Conservation (phyloP, 176 grass and related monocot genomes). For the Aegilops umbellulata region DNA sequence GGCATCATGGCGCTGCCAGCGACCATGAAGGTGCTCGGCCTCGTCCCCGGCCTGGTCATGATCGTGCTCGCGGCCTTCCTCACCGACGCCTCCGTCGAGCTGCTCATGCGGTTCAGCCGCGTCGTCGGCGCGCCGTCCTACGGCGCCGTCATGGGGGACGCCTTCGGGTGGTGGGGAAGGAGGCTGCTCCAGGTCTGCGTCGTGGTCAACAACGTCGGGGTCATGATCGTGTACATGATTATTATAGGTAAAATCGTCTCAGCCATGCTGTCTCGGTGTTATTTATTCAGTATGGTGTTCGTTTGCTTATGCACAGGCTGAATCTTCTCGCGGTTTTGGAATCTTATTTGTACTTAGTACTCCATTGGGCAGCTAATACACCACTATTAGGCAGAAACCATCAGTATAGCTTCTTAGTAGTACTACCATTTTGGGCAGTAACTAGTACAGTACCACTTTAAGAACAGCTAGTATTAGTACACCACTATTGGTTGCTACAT, state of each 20-base stretch:
- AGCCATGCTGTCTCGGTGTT: neutral
- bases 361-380: too few species aligned
- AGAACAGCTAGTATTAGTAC: neutral
- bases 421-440: neutral
- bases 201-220: slow-evolving; percentile 80
- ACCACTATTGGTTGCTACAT: neutral
- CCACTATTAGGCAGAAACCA: too few species aligned
- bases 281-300: neutral
- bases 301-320: neutral
- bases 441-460: neutral
- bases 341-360: neutral
- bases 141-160: slow-evolving; percentile 69
- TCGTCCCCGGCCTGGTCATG: slow-evolving; percentile 70
- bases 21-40: slow-evolving; percentile 93
- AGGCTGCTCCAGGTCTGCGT: slow-evolving; percentile 84
- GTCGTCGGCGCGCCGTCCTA: slow-evolving; percentile 63
- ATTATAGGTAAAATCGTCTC: slow-evolving; percentile 67
- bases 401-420: too few species aligned
- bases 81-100: slow-evolving; percentile 86
- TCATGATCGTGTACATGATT: slow-evolving; percentile 98
- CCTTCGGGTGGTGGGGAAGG: slow-evolving; percentile 64
- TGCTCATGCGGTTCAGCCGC: slow-evolving; percentile 77
- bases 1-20: slow-evolving; percentile 98
- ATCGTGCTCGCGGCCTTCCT: slow-evolving; percentile 81
- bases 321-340: neutral